Base-by-base conservation (phyloP, 2,329 filamentous ascomycete species). In the Colletotrichum caudatum region DNA sequence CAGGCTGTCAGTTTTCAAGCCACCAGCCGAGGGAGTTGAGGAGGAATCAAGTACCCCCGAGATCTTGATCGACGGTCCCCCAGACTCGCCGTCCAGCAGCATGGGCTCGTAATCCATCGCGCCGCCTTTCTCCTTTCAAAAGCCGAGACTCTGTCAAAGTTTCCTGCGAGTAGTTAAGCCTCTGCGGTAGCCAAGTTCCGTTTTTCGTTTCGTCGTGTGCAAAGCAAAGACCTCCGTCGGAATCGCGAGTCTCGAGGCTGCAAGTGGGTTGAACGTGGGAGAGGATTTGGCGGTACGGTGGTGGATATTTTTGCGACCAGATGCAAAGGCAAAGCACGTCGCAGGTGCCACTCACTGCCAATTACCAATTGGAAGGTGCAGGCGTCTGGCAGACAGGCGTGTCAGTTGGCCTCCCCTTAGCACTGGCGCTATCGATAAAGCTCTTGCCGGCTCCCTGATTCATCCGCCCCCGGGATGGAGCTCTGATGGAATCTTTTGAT, bases 61-160 rank as follows among this genome's bases (percentile, higher is more conserved):
- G 76, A 90, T 89, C 79, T 89, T 90, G 80, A 89, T 87, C 73
- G 84, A 84, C 73, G 86, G 87, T 74, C 87, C 87, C 73, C 88
- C 81, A 56, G 86, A 81, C 80, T 90, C 88, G 78, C 83, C 85
- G 75, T 90, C 88, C 82, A 89, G 86, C 79, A 86, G 85, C 85
- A 89, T 87, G 46, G 86, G 83, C 74, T 90, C 88, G 80, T 89
- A 90, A 75, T 90, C 87, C 87, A 90, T 89, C 67, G 64, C 58
- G 64, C 35, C 53, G 56, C 50, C 46, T 58, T 50, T 57, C 51
- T 60, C 53, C 58, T 46, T 46, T 63, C 35, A n/a, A 58, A 58
- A 29, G 48, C 33, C 16, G 35, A 18, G 37, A 39, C 16, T 33
- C 48, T 23, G 60, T 41, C 46, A 23, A 63, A 53, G n/a, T 26